Evolutionary conservation across 257 asterid species (phyloP).

Genomic region (Fraxinus pennsylvanica): DNA sequence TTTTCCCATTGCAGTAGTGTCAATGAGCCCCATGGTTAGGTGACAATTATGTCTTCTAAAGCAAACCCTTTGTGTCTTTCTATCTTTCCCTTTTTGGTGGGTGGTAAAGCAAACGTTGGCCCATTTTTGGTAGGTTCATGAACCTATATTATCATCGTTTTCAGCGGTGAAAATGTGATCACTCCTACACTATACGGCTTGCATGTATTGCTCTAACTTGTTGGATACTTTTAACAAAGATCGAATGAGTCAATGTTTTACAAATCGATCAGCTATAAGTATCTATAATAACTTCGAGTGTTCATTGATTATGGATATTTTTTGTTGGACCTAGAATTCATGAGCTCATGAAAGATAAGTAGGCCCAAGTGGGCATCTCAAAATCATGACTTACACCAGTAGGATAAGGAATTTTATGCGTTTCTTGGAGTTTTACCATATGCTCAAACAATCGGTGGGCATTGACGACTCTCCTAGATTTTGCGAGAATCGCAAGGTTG

Average conservation of each 20-base stretch:
- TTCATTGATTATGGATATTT: not conserved
- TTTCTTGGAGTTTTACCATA: too few species aligned
- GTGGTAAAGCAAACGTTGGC: not conserved
- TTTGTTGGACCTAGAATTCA: not conserved
- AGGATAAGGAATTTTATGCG: too few species aligned
- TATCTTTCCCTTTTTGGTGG: not conserved
- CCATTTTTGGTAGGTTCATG: not conserved
- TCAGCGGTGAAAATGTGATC: not conserved
- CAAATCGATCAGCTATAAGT: not conserved
- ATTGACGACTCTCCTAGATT: too few species aligned
- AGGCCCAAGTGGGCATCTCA: not conserved
- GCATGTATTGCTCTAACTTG: too few species aligned
- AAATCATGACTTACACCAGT: too few species aligned
- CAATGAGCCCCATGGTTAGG: constrained; percentile 1
- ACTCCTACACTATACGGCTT: not conserved
- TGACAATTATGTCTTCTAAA: constrained; percentile 4
- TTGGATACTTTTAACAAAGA: not conserved
- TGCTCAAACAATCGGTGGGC: too few species aligned
- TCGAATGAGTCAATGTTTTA: not conserved
- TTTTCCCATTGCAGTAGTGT: not conserved
- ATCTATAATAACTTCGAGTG: not conserved
- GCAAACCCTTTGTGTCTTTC: constrained; percentile 1
- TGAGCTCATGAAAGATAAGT: not conserved
- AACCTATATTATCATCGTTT: not conserved
- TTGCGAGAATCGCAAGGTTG: too few species aligned